Evolutionary conservation across 192 early-diverging fungal species (phyloP), one percentile per base, ranked within the genome.

Genomic region (Rhizophlyctis rosea): DNA sequence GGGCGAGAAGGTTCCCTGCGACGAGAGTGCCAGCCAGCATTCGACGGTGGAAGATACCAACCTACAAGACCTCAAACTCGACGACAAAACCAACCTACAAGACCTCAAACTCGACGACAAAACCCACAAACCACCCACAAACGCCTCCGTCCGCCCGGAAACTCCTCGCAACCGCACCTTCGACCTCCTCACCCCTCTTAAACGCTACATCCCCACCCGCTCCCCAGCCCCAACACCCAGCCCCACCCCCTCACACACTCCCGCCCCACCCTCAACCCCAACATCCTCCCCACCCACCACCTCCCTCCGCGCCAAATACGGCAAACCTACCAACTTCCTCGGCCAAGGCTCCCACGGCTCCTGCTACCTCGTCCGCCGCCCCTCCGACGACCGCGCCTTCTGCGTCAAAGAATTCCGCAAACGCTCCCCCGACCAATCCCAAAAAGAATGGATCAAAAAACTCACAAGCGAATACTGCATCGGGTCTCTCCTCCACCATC

Each of bases 391-490:
- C 25, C 14, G 33, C 21, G 51, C 32, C n/a, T 58, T 58, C 30
- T 33, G 34, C 4, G 34, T 58, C 11, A 58, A 65, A 35, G 44
- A 57, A 28, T 65, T 65, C 34, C 36, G 64, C 16, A 28, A 27
- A 24, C 28, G 44, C 32, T 3, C 24, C 16, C 30, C 27, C 32
- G 27, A 29, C 21, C 54, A 65, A 55, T 33, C 44, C 4, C 13
- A 21, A 16, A 36, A 44, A 47, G 55, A 44, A 28, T 65, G 58
- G 30, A 25, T 57, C 18, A 65, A 65, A 35, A 58, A 58, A 23
- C 39, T 57, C 29, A 58, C 44, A 5, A 58, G 28, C 31, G 64
- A 65, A 47, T 65, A 47, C 29, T 58, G 55, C 29, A 65, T 65
- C 32, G 44, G 55, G 13, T 39, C 23, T 5, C n/a, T 57, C n/a